A percentile compares a stretch with the other conserved stretches of the same genome.
Conservation (phyloP, 768 basidiomycete species). For the Psilocybe azurescens region DNA sequence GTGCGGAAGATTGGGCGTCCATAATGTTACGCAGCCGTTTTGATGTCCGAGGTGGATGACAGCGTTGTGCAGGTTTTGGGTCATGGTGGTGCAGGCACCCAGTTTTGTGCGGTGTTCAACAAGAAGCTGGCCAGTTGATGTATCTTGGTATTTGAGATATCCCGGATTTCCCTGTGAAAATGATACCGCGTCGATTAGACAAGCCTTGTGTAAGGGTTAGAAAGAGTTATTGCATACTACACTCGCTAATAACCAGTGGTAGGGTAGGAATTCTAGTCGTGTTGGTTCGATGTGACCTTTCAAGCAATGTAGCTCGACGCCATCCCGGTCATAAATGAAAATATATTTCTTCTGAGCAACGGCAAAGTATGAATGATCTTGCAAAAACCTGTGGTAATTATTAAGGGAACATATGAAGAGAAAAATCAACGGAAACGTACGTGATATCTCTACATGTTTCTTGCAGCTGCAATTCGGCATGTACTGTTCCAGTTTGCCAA, state of each 20-base stretch:
- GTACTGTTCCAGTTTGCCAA: constrained; percentile 86
- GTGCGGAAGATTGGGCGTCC: constrained; percentile 94
- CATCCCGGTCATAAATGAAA: constrained; percentile 94
- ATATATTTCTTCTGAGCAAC: constrained; percentile 97
- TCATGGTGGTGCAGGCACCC: constrained; percentile 83
- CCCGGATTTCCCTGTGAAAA: constrained; percentile 78
- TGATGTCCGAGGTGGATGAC: constrained; percentile 95
- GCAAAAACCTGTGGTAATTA: constrained; percentile 68
- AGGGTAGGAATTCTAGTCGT: constrained; percentile 89
- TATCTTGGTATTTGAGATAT: constrained; percentile 96
- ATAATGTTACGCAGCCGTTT: constrained; percentile 94
- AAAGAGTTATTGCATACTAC: constrained; percentile 56
- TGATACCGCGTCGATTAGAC: background rate
- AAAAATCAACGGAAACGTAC: constrained; percentile 28
- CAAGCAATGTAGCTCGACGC: constrained; percentile 89
- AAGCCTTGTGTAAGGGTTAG: constrained; percentile 1
- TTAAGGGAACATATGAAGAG: background rate
- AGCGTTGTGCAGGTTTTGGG: constrained; percentile 92
- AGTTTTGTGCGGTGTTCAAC: constrained; percentile 90
- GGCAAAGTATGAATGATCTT: constrained; percentile 92
- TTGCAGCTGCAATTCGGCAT: constrained; percentile 86
- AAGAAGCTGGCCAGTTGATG: constrained; percentile 88
- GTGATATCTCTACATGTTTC: constrained; percentile 95
- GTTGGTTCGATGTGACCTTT: constrained; percentile 89
- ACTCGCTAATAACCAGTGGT: constrained; percentile 91